A percentile compares a stretch with the other conserved stretches of the same genome.
Evolutionary conservation across 1,284 basidiomycete species (phyloP).

Genomic region (Leccinum huronense): DNA sequence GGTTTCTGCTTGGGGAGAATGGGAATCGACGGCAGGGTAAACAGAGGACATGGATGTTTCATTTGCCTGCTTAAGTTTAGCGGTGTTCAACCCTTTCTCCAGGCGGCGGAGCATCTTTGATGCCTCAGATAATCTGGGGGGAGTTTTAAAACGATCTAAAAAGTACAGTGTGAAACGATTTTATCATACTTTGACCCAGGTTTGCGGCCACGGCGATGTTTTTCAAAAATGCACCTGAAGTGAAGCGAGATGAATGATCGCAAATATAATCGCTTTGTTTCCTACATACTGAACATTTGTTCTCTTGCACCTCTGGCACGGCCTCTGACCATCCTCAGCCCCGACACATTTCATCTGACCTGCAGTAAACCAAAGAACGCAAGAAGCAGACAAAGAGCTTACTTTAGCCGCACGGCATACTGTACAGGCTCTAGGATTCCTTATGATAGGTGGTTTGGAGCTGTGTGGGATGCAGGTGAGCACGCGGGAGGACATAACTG

Average conservation of each 20-base stretch:
- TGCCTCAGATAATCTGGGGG: slow-evolving; percentile 70
- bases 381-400: slow-evolving; percentile 22
- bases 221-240: slow-evolving; percentile 75
- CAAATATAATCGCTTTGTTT: slow-evolving; percentile 22
- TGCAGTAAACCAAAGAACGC: slow-evolving; percentile 21
- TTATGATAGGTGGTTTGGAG: slow-evolving; percentile 56
- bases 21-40: slow-evolving; percentile 35
- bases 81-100: slow-evolving; percentile 75
- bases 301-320: slow-evolving; percentile 77
- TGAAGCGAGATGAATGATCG: slow-evolving; percentile 18
- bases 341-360: slow-evolving; percentile 84
- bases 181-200: slow-evolving; percentile 77
- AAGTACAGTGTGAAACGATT: slow-evolving; percentile 12
- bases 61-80: slow-evolving; percentile 58
- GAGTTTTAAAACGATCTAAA: slow-evolving; percentile 15
- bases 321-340: slow-evolving; percentile 72
- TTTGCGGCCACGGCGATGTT: slow-evolving; percentile 80
- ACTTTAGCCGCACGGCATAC: slow-evolving; percentile 82
- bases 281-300: slow-evolving; percentile 63
- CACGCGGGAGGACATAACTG: slow-evolving; percentile 11
- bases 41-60: slow-evolving; percentile 35
- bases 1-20: slow-evolving; percentile 35
- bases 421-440: slow-evolving; percentile 76
- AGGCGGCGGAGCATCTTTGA: slow-evolving; percentile 83
- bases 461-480: slow-evolving; percentile 27